Conservation (phyloP, 2,329 filamentous ascomycete species). For the Talaromyces sp. region DNA sequence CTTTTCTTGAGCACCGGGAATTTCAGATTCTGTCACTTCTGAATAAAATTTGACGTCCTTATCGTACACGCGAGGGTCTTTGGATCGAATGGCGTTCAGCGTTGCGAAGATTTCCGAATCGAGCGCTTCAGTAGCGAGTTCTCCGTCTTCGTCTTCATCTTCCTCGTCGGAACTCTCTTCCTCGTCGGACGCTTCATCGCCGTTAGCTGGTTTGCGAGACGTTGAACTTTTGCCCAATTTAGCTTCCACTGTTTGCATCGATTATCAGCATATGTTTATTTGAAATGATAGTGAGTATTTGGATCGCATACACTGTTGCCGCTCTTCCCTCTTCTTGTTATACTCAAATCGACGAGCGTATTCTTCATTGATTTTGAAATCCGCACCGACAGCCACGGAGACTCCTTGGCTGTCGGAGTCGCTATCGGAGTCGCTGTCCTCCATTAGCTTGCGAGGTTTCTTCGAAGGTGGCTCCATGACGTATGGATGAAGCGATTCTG, state of each 20-base stretch:
- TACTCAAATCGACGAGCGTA: constrained; percentile 88
- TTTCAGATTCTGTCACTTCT: constrained; percentile 55
- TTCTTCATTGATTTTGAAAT: constrained; percentile 82
- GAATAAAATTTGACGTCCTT: constrained; percentile 73
- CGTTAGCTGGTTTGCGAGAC: constrained; percentile 6
- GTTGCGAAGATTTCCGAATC: constrained; percentile 86
- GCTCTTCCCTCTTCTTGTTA: constrained; percentile 94
- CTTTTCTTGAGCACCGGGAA: constrained; percentile 44
- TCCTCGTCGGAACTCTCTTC: constrained; percentile 69
- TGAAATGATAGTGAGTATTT: not conserved
- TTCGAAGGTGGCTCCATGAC: constrained; percentile 44
- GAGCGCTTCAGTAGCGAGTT: constrained; percentile 77
- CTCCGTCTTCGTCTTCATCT: constrained; percentile 85
- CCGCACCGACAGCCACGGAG: constrained; percentile 30
- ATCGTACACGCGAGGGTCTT: constrained; percentile 90
- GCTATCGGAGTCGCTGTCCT: constrained; percentile 40
- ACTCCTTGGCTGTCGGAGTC: constrained; percentile 41
- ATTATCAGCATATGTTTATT: not conserved
- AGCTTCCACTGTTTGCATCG: constrained; percentile 12
- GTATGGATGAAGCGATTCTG: not conserved
- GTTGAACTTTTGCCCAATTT: constrained; percentile 31
- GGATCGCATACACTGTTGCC: constrained; percentile 49
- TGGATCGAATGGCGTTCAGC: constrained; percentile 79
- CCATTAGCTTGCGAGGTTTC: constrained; percentile 39
- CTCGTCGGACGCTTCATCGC: constrained; percentile 50